Evolutionary conservation across 345 rosid genomes (phyloP).

Genomic region (Euphorbia tirucalli): DNA sequence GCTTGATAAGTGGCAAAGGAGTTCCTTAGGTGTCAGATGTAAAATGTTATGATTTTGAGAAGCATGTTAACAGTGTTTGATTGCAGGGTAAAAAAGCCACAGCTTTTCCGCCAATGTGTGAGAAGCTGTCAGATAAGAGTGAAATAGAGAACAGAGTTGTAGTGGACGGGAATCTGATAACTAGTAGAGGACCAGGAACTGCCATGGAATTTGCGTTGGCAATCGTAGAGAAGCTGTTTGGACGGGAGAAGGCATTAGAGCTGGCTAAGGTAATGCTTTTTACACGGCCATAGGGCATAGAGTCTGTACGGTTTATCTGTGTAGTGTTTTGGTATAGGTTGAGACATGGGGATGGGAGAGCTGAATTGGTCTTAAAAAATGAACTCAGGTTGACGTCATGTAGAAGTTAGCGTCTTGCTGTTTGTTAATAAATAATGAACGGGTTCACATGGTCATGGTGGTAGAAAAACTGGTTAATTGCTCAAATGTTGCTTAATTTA

Average conservation of each 20-base stretch:
- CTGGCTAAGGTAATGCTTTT: slow-evolving; percentile 67
- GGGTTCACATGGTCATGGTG: no score
- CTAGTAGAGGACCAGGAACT: slow-evolving; percentile 95
- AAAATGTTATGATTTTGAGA: background rate
- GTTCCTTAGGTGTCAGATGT: no score
- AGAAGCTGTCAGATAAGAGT: slow-evolving; percentile 70
- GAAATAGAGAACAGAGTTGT: slow-evolving; percentile 73
- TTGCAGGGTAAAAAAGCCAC: slow-evolving; percentile 89
- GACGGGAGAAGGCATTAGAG: slow-evolving; percentile 66
- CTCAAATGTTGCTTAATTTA: no score
- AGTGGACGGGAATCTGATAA: slow-evolving; percentile 88
- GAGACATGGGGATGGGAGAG: background rate
- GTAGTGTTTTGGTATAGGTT: background rate
- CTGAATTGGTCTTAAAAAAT: slow-evolving; percentile 24
- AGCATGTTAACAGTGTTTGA: background rate
- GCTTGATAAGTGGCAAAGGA: no score
- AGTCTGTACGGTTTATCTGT: no score
- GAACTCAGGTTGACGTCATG: slow-evolving; percentile 11
- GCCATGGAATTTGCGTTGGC: slow-evolving; percentile 79
- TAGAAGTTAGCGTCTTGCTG: background rate
- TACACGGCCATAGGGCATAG: slow-evolving; percentile 29
- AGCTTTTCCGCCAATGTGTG: slow-evolving; percentile 79
- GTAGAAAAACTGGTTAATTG: no score
- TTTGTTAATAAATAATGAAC: slow-evolving; percentile 26
- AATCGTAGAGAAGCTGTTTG: slow-evolving; percentile 74